Percentiles rank a stretch among this genome's conserved stretches.
phyloP scores from a whole-genome alignment of 805 yeast species.

The Blastobotrys robertii region DNA sequence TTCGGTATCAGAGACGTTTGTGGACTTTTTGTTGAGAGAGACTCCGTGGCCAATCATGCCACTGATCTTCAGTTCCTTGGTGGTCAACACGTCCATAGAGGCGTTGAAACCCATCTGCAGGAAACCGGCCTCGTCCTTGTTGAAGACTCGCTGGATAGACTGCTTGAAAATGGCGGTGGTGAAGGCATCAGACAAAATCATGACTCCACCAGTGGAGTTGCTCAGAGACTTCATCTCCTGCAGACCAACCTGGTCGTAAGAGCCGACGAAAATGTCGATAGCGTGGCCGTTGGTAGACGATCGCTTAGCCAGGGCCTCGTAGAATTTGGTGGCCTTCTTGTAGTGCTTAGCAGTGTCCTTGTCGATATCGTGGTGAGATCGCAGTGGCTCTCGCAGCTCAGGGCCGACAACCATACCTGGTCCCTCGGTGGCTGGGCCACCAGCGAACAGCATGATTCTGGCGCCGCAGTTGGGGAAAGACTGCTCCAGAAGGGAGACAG shows the following conservation, averaged over 20 bases:
- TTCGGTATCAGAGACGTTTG: constrained; percentile 79
- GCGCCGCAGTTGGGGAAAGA: constrained; percentile 72
- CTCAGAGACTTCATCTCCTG: constrained; percentile 84
- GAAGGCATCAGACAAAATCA: constrained; percentile 83
- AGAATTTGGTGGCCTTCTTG: constrained; percentile 76
- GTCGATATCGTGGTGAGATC: constrained; percentile 96
- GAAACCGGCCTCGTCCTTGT: constrained; percentile 79
- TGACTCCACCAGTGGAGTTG: constrained; percentile 80
- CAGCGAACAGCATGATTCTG: constrained; percentile 79
- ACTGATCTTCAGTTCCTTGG: constrained; percentile 72
- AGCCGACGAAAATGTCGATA: constrained; percentile 86
- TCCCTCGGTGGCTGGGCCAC: constrained; percentile 90
- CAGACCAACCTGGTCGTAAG: constrained; percentile 93
- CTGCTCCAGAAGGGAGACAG: constrained; percentile 71
- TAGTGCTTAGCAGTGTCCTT: constrained; percentile 82
- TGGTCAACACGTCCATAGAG: constrained; percentile 69
- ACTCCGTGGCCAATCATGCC: constrained; percentile 94
- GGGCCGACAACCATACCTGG: constrained; percentile 93
- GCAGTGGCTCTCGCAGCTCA: constrained; percentile 87
- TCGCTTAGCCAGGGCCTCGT: constrained; percentile 62
- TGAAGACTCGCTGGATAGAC: constrained; percentile 76
- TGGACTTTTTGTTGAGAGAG: constrained; percentile 48
- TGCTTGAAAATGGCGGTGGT: constrained; percentile 91
- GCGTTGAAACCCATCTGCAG: constrained; percentile 89
- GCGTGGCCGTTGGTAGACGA: constrained; percentile 69